Evolutionary conservation across 768 basidiomycete genomes (phyloP), one percentile per base, ranked within the genome.

Genomic region (Lactifluus pinguis): DNA sequence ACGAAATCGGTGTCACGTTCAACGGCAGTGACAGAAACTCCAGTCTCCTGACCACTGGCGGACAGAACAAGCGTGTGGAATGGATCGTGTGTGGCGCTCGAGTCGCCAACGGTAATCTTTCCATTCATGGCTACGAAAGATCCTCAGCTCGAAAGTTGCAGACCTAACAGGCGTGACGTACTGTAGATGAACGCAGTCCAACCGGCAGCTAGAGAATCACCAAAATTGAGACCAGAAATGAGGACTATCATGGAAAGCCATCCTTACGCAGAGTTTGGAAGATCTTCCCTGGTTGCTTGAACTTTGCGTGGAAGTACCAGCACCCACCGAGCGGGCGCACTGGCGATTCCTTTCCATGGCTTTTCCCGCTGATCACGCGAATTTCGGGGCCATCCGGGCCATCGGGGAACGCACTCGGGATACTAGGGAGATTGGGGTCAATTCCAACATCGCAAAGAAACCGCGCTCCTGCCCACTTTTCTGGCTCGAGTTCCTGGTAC

Each of bases 161-260:
- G 47, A 14, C 6, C 6, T 6, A 39, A 25, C 10, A 21, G n/a
- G 7, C 0, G 42, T 55, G 15, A 69, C 86, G 64, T 69, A 91
- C 90, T 78, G 71, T 94, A 95, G 30, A 87, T 75, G 69, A 98
- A 97, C 0, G 89, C 72, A 6, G 92, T 97, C 95, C 95, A 98
- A 17, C 86, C 87, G n/a, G 76, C 66, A 6, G 89, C 89, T 90
- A 59, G 48, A 49, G 21, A 9, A 49, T 3, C 38, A 48, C 8
- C 58, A 29, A 47, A 19, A 15, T 25, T 19, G 2, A 60, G 36
- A n/a, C 19, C 9, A 11, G 8, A 34, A 21, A 55, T 55, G 1
- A 44, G 47, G 19, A 58, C 39, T 25, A 25, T 11, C 25, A 41
- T 25, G 15, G 39, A n/a, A 15, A 13, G 21, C 0, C 11, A 34